Conservation (phyloP, 306 rosid genomes). For the Canavalia gladiata region DNA sequence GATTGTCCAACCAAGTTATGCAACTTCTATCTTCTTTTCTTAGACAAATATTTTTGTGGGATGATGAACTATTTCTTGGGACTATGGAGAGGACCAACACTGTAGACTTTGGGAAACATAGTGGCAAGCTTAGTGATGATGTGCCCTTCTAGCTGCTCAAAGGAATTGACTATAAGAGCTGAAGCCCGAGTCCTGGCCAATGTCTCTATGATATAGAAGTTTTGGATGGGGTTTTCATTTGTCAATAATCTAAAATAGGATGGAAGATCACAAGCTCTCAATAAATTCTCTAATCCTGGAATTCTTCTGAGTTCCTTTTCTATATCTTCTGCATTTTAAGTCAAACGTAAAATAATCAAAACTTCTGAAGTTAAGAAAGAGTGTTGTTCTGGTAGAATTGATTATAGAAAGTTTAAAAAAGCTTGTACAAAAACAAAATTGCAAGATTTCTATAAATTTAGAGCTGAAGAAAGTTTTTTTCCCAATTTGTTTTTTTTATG, state of each 20-base stretch:
- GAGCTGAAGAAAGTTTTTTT: no score
- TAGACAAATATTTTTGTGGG: background rate
- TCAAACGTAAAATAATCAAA: background rate
- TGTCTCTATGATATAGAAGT: conserved; percentile 34
- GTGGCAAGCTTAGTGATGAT: conserved; percentile 28
- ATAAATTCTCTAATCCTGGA: conserved; percentile 16
- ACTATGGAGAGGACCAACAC: conserved; percentile 32
- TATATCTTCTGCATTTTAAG: background rate
- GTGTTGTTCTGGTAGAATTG: no score
- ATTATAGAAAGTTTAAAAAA: no score
- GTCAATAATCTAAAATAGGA: background rate
- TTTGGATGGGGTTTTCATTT: background rate
- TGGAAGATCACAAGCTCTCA: conserved; percentile 33
- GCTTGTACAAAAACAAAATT: no score
- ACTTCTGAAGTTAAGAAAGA: no score
- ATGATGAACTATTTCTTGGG: no score
- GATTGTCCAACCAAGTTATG: conserved; percentile 29
- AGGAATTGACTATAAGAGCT: conserved; percentile 36
- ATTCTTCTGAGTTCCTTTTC: background rate
- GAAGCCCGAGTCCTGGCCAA: conserved; percentile 24
- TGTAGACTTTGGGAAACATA: conserved; percentile 35
- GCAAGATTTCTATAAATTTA: no score
- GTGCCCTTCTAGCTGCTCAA: conserved; percentile 28
- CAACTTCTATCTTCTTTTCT: conserved; percentile 32
- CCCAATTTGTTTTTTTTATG: no score